A percentile compares a stretch with the other conserved stretches of the same genome.
Conservation (phyloP, 2,329 filamentous ascomycete genomes). For the Curvularia lunata region DNA sequence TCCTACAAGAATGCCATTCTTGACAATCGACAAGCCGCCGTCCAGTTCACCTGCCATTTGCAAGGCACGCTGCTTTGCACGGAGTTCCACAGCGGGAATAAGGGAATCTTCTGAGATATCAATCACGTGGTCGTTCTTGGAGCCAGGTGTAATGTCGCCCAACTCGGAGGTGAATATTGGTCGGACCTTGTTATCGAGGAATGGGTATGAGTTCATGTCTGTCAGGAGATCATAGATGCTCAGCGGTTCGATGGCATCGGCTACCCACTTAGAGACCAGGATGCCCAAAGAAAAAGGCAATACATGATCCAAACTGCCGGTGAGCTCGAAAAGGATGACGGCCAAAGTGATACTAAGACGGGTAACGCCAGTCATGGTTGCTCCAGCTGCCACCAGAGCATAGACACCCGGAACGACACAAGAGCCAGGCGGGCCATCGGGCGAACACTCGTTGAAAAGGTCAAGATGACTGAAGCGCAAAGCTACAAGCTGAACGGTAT, state of each 20-base stretch:
- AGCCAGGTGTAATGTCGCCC: conserved; percentile 80
- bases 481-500: conserved; percentile 81
- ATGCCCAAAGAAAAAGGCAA: conserved; percentile 92
- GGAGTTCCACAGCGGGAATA: conserved; percentile 76
- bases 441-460: conserved; percentile 77
- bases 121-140: conserved; percentile 78
- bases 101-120: conserved; percentile 85
- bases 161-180: conserved; percentile 89
- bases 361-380: conserved; percentile 98
- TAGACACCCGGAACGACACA: conserved; percentile 98
- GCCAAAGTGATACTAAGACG: conserved; percentile 90
- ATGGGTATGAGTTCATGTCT: conserved; percentile 96
- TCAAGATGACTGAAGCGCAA: conserved; percentile 73
- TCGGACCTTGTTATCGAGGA: conserved; percentile 94
- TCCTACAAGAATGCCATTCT: conserved; percentile 80
- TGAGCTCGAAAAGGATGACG: conserved; percentile 94
- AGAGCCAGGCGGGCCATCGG: conserved; percentile 70
- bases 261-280: conserved; percentile 96
- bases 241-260: conserved; percentile 89
- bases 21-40: conserved; percentile 85
- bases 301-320: conserved; percentile 92
- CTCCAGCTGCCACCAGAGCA: conserved; percentile 89
- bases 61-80: conserved; percentile 79
- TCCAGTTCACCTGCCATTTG: conserved; percentile 89
- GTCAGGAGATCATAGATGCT: conserved; percentile 96